Evolutionary conservation across 305 asterid genomes (phyloP), one percentile per base, ranked within the genome.

Genomic region (Fraxinus latifolia): DNA sequence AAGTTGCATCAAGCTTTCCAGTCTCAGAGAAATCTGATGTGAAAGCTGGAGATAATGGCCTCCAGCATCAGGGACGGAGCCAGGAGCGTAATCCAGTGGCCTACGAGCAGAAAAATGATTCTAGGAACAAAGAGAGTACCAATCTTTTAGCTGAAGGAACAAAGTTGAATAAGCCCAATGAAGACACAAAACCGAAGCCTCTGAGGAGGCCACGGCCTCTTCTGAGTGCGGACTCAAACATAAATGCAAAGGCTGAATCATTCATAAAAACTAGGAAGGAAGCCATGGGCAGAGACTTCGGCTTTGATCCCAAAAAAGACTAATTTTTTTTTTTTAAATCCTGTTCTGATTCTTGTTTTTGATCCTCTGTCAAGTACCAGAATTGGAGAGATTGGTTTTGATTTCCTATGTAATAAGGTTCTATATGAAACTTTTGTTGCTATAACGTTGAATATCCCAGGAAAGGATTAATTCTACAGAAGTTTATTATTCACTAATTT

Each of bases 241-340:
- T 94, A 39, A 85, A 92, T 31, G 85, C 88, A 36, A 89, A 84
- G 85, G 88, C 96, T 0, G 95, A 90, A 47, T 89, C 82, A 5
- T 94, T 85, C 76, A 90, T 94, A 32, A 62, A 82, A 15, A 90
- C 88, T 58, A 90, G 82, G 90, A 89, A 78, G 91, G 91, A 86
- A 80, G 89, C 87, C 7, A 86, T 93, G 91, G 29, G 21, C 58
- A 83, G 82, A 53, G 77, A 27, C 77, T 77, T 62, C 37, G 79
- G 29, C 77, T 77, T 60, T 70, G 75, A 70, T 70, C 75, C 42
- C 42, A 31, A 31, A 31, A 12, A 12, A 70, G 42, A 70, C 21
- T 70, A 31, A 29, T 1, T 37, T 74, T 70, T 79, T 17, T 37
- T 39, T 33, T 80, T 80, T 50, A 29, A 4, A 53, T 74, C 79